Base-by-base conservation (phyloP, 768 basidiomycete genomes). In the Psilocybe azurescens region DNA sequence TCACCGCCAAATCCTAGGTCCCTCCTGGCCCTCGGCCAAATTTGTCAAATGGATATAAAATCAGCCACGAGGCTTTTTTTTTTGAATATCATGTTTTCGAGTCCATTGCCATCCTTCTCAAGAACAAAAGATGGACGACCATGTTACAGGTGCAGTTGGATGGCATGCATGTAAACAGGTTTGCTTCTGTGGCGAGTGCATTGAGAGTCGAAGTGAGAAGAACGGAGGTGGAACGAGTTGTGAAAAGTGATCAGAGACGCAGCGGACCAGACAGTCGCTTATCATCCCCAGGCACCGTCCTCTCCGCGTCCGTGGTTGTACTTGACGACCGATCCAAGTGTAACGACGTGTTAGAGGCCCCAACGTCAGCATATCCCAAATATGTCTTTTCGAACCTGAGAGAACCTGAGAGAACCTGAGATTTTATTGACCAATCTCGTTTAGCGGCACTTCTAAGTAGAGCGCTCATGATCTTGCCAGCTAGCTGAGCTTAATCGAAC, bases 51-150 rank as follows among this genome's bases (percentile, higher is more conserved):
- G 64, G 64, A 61, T 57, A 61, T 61, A 65, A 64, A 62, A 60
- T 64, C 56, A 65, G 57, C 67, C 67, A 68, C 62, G 67, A 68
- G 67, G 67, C 64, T 33, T 41, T 41, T 32, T n/a, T 20, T 50
- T 51, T 46, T 55, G 54, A 61, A 50, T 56, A 33, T 54, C 24
- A 49, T 54, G 51, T 44, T 51, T 33, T 59, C 30, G 39, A n/a
- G 41, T 14, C 14, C 38, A 39, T 14, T 39, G 41, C 14, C 41
- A 44, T 14, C 14, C 41, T 44, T 44, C n/a, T 5, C 33, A 44
- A 13, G n/a, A 44, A 44, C 10, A 44, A 44, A 5, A 3, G n/a
- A 14, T 8, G 7, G 38, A 39, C 38, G 14, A 39, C 38, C 38
- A 8, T 14, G n/a, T n/a, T 8, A 44, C 11, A 14, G 6, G n/a